Evolutionary conservation across 2,329 filamentous ascomycete genomes (phyloP), one percentile per base, ranked within the genome.

Genomic region (Fusarium proliferatum): DNA sequence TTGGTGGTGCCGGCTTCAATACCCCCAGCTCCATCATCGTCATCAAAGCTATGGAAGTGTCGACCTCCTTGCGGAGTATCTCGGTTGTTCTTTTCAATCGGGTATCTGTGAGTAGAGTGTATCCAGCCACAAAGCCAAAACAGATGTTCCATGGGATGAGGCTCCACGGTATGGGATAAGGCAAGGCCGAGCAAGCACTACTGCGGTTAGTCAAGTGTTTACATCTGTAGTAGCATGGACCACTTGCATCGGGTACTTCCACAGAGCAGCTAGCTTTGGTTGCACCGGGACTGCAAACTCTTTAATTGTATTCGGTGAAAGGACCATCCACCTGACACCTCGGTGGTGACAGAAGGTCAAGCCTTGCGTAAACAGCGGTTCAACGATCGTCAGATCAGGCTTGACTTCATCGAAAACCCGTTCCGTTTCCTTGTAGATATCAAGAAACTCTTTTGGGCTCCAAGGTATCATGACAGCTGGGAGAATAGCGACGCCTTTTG

Each of bases 181-280:
- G 39, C 0, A 62, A 15, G 9, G 59, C 59, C 5, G 53, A 62
- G 6, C 39, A 62, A 1, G 53, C 59, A 34, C 53, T 62, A 1
- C 1, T 7, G 1, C 2, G 7, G 30, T n/a, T 12, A 23, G 5
- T 6, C 1, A 5, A 5, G 16, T 23, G 3, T 3, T 19, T 12
- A 0, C 33, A 1, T 9, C 6, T 5, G 1, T 3, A 9, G 7
- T 7, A 6, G 6, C 3, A 8, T 28, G 4, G 2, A 8, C 1
- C 3, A 30, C 52, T 60, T 17, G 23, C 33, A 62, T 62, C 3
- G 53, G 53, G 0, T 62, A 62, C 21, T 62, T 60, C 53, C 53
- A 62, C 2, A 62, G 1, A 1, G 53, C 33, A 17, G 60, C 53
- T 1, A 62, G 1, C 1, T 39, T 60, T 9, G 60, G 60, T 2